Base-by-base conservation (phyloP, 1,139 yeast genomes). In the Candida neerlandica region DNA sequence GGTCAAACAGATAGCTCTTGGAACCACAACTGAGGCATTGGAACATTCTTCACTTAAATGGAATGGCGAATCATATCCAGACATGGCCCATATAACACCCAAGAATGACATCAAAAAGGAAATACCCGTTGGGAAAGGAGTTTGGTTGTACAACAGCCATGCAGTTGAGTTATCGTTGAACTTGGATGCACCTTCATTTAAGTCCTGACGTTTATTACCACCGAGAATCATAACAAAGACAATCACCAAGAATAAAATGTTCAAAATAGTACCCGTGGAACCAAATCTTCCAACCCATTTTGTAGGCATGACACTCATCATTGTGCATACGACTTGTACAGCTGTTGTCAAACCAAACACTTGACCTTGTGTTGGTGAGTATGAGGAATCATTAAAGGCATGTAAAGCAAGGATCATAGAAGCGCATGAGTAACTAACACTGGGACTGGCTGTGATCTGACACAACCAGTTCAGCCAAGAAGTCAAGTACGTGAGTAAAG, bases 11-110 rank as follows among this genome's bases (percentile, higher is more conserved):
- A 85, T 84, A 32, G 89, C 89, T 51, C 78, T 72, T 15, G 91
- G 90, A 7, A 86, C 83, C 4, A 87, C 84, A 32, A 71, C 68
- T n/a, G 76, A 71, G 9, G 90, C 88, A 62, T 85, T 84, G 41
- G 85, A 70, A 59, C 88, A 82, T 61, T 85, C 90, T 64, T 86
- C 94, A 15, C 89, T 77, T 48, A 86, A 69, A 60, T 86, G 91
- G 72, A 85, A 85, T 0, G 91, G 88, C 18, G 88, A 80, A 62
- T 86, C 92, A 59, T 82, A 85, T 18, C 91, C 91, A 43, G 86
- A 79, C 86, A 85, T 84, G 33, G 87, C 82, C 91, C 91, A 86
- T 59, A 85, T 82, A 46, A 80, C 85, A 26, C 89, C 85, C 60
- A 84, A 68, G 63, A 84, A 85, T 16, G 83, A 73, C 77, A 82